Percentiles rank a stretch among this genome's conserved stretches.
Evolutionary conservation across 208 protist species (phyloP).

Genomic region (Crithidia expoeki): DNA sequence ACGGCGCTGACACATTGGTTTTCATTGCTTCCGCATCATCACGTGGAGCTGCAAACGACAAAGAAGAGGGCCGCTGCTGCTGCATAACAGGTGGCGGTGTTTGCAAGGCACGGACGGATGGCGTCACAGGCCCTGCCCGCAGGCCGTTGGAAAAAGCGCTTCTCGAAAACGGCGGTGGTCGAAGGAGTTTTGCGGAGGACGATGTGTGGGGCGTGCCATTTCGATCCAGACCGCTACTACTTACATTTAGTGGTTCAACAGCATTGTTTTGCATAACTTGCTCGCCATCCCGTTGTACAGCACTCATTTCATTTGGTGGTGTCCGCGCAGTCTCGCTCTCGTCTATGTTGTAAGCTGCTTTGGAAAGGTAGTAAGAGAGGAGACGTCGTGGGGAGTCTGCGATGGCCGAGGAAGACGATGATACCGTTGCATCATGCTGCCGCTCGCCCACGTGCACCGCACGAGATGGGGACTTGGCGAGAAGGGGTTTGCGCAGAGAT

Average conservation of each 20-base stretch:
- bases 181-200: neutral
- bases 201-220: neutral
- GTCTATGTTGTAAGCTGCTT: conserved; percentile 32
- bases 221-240: no score
- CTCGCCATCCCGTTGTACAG: neutral
- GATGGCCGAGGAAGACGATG: conserved; percentile 8
- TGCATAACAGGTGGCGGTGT: neutral
- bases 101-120: neutral
- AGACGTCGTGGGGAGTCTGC: conserved; percentile 28
- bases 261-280: neutral
- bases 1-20: neutral
- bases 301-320: neutral
- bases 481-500: conserved; percentile 4
- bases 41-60: neutral
- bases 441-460: neutral
- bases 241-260: neutral
- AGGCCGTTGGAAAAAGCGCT: neutral
- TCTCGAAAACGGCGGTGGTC: conserved; percentile 2
- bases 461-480: neutral
- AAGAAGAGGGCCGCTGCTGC: neutral
- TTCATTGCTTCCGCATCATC: neutral
- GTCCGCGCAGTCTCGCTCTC: neutral
- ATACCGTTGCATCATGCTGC: neutral
- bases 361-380: conserved; percentile 38
- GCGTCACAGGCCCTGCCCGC: neutral